phyloP scores from a whole-genome alignment of 2,329 filamentous ascomycete species.

The Trichoderma atrobrunneum region DNA sequence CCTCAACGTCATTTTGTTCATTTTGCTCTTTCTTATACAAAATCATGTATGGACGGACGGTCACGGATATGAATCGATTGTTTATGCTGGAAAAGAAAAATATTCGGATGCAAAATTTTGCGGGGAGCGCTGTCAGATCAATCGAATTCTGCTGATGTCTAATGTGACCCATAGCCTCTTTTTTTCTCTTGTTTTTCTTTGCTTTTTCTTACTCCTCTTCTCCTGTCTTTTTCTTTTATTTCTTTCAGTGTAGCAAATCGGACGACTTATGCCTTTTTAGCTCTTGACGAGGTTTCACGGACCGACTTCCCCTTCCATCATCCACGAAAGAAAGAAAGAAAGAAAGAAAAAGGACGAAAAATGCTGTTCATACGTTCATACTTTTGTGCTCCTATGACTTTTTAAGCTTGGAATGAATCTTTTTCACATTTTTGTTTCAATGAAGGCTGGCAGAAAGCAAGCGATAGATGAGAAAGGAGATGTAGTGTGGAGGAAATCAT shows the following conservation, averaged over 20 bases:
- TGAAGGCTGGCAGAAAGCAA: slow-evolving; percentile 1
- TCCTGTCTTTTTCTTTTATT: not conserved
- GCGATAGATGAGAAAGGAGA: not conserved
- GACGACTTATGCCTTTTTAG: slow-evolving; percentile 3
- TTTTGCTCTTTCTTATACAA: slow-evolving; percentile 14
- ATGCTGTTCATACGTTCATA: not conserved
- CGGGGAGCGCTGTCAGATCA: slow-evolving; percentile 3
- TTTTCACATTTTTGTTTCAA: not conserved
- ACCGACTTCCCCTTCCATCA: not conserved
- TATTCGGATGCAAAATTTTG: not conserved
- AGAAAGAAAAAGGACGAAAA: not conserved
- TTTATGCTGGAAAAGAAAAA: slow-evolving; percentile 13
- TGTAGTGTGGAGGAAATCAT: not conserved
- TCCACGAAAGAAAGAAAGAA: not conserved
- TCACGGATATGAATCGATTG: slow-evolving; percentile 20
- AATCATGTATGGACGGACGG: slow-evolving; percentile 22
- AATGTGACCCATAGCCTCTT: not conserved
- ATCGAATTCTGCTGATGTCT: slow-evolving; percentile 15
- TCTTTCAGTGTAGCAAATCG: not conserved
- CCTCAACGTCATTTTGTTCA: not conserved
- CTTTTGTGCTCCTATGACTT: not conserved
- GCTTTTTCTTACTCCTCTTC: not conserved
- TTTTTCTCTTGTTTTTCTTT: not conserved
- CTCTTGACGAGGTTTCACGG: not conserved
- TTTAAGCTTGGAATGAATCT: not conserved